Base-by-base conservation (phyloP, 257 asterid genomes). In the Solanum arcanum region DNA sequence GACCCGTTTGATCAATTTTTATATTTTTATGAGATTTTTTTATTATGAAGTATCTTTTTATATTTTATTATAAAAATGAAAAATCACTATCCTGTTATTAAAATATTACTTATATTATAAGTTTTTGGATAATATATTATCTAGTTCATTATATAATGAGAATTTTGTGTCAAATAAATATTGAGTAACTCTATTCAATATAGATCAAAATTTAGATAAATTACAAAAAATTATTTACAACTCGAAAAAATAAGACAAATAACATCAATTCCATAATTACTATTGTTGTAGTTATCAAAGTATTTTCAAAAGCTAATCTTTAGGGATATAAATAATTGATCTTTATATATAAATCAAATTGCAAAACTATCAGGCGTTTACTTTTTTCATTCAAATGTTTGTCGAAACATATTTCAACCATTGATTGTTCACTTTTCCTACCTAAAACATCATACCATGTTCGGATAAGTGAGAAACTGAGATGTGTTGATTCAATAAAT, bases 131-230 rank as follows among this genome's bases (percentile, higher is more conserved):
- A 20, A 56, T 15, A 6, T 15, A 49, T 0, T 18, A 56, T 18
- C n/a, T 56, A 56, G 64, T 56, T 56, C 1, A 56, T 18, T 56
- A 49, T 49, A 49, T 0, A 5, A 1, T 6, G 60, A 49, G 0
- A 49, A 15, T 15, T 49, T 49, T 0, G 3, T 18, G n/a, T 56
- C 11, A 18, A 2, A 56, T 1, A 18, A 7, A 56, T 56, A 6
- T 0, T 0, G 2, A 7, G 62, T 56, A 56, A 18, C 1, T 56
- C 0, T 7, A 56, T 56, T 1, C 0, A 18, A 56, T 56, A 56
- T 2, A 2, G 1, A 56, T 18, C 11, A 1, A 56, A 56, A 3
- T 16, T 49, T 3, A 56, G 5, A 56, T 0, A 0, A 18, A 56
- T 7, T 3, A 56, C 12, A 56, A 56, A 56, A 56, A 18, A 2